Percentiles rank a stretch among this genome's conserved stretches.
phyloP scores from a whole-genome alignment of 176 grass and related monocot species.

The Hyparrhenia diplandra region DNA sequence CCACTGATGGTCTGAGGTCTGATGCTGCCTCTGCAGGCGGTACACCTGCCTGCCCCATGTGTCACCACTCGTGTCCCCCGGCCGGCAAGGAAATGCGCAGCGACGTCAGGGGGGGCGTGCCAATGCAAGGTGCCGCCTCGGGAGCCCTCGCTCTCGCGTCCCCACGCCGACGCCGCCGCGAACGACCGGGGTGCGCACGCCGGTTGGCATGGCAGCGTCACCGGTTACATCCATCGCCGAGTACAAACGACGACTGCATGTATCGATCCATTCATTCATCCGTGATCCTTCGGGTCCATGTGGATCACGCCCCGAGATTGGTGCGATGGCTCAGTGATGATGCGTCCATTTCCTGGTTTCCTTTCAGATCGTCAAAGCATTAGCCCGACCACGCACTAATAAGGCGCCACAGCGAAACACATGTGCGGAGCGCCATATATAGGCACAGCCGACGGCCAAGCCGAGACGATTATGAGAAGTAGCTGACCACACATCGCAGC shows the following conservation, averaged over 20 bases:
- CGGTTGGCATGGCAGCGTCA: background rate
- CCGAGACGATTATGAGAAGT: background rate
- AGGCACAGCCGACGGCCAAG: background rate
- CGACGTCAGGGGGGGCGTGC: background rate
- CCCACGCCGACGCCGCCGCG: background rate
- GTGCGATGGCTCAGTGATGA: background rate
- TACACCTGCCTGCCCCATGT: slow-evolving; percentile 28
- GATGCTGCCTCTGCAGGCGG: background rate
- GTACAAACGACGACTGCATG: background rate
- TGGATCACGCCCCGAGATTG: background rate
- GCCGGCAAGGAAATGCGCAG: background rate
- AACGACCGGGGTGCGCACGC: background rate
- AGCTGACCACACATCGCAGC: background rate
- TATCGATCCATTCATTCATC: background rate
- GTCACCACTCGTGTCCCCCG: background rate
- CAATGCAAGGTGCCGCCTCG: background rate
- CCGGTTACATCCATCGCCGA: background rate
- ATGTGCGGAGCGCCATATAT: too few species aligned
- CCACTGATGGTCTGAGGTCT: too few species aligned
- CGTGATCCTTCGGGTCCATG: background rate
- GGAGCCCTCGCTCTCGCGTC: slow-evolving; percentile 10
- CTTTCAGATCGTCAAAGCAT: background rate
- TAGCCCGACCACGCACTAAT: too few species aligned
- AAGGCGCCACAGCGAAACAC: too few species aligned
- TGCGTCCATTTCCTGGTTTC: background rate